A percentile compares a stretch with the other conserved stretches of the same genome.
Conservation (phyloP, 306 rosid genomes). For the barrel medic (Medicago truncatula) region DNA sequence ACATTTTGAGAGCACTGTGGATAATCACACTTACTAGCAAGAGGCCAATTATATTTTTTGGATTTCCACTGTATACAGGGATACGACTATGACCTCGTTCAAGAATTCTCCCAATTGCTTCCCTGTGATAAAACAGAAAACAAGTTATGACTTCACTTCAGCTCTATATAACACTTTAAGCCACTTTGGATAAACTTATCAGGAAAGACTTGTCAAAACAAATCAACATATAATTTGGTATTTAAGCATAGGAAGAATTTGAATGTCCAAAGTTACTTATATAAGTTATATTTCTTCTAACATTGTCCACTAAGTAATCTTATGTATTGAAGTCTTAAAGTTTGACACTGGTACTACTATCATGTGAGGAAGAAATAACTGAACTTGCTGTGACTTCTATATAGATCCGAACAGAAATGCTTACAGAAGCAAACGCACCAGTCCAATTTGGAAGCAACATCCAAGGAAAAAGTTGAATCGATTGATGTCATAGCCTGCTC, state of each 20-base stretch:
- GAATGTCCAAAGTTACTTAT: not conserved
- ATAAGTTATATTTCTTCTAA: not conserved
- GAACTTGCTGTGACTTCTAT: constrained; percentile 25
- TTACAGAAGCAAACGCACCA: constrained; percentile 60
- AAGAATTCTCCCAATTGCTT: constrained; percentile 94
- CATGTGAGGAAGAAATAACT: constrained; percentile 25
- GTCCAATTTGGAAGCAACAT: constrained; percentile 91
- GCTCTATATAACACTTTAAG: not conserved
- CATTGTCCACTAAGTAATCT: not conserved
- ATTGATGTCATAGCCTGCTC: constrained; percentile 99
- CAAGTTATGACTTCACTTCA: constrained; percentile 25
- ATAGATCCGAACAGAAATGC: constrained; percentile 33
- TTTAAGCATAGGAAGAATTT: not conserved
- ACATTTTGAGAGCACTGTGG: constrained; percentile 12
- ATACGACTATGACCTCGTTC: constrained; percentile 98
- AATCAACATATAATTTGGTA: not conserved
- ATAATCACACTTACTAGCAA: constrained; percentile 67
- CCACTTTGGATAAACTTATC: not conserved
- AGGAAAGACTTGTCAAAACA: too few species aligned
- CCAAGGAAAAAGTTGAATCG: constrained; percentile 93
- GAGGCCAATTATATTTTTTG: constrained; percentile 87
- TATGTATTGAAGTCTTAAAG: not conserved
- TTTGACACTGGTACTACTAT: not conserved
- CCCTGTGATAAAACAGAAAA: constrained; percentile 61
- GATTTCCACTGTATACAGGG: constrained; percentile 87